Evolutionary conservation across 1,284 basidiomycete species (phyloP).

Genomic region (Apiotrichum siamense): DNA sequence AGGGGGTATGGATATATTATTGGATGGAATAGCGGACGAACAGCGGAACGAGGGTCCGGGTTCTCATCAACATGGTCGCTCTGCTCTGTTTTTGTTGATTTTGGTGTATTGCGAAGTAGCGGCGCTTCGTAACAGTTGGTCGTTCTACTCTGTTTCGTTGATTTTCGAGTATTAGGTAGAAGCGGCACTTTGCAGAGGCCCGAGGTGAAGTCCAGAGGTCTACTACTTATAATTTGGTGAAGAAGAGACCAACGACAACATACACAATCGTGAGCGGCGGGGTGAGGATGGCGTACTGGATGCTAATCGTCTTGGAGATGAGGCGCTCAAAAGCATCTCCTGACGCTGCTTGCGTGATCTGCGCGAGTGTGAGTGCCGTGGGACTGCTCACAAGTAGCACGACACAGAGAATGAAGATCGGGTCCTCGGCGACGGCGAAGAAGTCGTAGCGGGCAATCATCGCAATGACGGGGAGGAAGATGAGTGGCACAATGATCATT

Average conservation of each 20-base stretch:
- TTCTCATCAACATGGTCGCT: no score
- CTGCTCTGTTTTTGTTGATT: no score
- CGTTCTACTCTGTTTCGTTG: no score
- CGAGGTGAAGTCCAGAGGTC: no score
- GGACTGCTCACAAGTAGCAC: constrained; percentile 60
- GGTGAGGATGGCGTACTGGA: constrained; percentile 57
- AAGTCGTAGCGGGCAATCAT: constrained; percentile 58
- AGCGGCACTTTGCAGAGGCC: no score
- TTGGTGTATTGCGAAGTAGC: no score
- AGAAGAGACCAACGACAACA: constrained; percentile 63
- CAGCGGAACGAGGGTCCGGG: no score
- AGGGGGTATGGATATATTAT: no score
- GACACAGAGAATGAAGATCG: constrained; percentile 55
- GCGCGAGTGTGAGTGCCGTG: constrained; percentile 48
- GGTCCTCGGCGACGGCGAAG: constrained; percentile 51
- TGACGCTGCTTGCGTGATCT: constrained; percentile 81
- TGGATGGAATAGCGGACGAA: no score
- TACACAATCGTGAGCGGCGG: constrained; percentile 71
- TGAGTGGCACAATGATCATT: constrained; percentile 77
- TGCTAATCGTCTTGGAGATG: constrained; percentile 56
- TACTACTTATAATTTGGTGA: constrained; percentile 35
- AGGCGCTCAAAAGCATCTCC: constrained; percentile 86
- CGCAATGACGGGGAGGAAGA: constrained; percentile 68
- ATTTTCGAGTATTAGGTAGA: no score
- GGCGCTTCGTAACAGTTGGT: no score